Percentiles rank a stretch among this genome's conserved stretches.
These are phyloP conservation scores for Emydomyces testavorans DNA, from an alignment of 2,329 filamentous ascomycete genomes.

Conservation along the genomic window DNA sequence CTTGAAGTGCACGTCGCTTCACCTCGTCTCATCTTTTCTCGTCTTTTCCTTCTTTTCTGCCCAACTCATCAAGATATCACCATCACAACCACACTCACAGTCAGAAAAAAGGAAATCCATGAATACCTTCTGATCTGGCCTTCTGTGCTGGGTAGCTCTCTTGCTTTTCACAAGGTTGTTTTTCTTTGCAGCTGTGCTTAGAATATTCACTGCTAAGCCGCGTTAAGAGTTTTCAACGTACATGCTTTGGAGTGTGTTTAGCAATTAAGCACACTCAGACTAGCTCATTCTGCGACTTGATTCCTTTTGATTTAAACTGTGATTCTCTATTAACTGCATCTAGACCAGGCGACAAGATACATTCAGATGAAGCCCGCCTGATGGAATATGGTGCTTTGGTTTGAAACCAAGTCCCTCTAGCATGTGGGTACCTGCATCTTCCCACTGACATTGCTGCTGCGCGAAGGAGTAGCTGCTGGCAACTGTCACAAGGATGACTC, in stretches of 20 bases:
- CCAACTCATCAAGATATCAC: neutral
- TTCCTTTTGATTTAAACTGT: conserved; percentile 1
- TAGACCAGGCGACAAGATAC: neutral
- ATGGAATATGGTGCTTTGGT: neutral
- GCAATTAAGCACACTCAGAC: conserved; percentile 7
- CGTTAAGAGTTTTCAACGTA: neutral
- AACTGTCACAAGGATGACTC: conserved; percentile 23
- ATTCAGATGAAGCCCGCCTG: neutral
- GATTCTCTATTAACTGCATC: neutral
- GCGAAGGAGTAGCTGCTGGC: neutral
- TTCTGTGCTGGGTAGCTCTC: neutral
- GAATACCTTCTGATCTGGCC: neutral
- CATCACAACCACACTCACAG: neutral
- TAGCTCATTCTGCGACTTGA: neutral
- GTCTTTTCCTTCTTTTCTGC: neutral
- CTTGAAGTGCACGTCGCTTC: no score
- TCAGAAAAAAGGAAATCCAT: neutral
- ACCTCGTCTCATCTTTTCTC: no score
- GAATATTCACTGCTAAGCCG: conserved; percentile 5
- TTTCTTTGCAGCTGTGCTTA: neutral
- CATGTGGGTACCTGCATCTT: neutral
- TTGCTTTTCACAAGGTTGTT: neutral
- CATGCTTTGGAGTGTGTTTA: conserved; percentile 7
- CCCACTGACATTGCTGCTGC: neutral
- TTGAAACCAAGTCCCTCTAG: conserved; percentile 1